Conservation (phyloP, 2,329 filamentous ascomycete species). For the Fusarium paranaense region DNA sequence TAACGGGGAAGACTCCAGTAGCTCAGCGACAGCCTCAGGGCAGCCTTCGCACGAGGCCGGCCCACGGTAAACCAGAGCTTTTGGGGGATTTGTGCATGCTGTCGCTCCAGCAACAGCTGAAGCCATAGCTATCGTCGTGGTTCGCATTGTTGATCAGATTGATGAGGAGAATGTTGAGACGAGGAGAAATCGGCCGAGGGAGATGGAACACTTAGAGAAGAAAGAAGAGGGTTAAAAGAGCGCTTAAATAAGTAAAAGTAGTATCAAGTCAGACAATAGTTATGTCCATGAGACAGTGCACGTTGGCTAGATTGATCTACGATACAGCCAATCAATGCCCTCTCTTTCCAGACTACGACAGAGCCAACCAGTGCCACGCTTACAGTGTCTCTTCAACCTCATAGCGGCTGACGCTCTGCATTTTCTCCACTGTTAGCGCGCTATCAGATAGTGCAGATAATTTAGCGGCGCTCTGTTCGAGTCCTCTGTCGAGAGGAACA, state of each 20-base stretch:
- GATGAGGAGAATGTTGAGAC: neutral
- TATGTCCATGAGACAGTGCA: neutral
- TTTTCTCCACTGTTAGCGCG: neutral
- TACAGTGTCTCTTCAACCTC: neutral
- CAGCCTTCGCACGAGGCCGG: conserved; percentile 30
- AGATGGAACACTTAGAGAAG: neutral
- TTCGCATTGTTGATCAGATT: neutral
- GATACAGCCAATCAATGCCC: neutral
- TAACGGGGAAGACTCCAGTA: conserved; percentile 32
- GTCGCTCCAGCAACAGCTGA: neutral
- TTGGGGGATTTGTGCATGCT: neutral
- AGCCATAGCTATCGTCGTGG: neutral
- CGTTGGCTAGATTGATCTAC: neutral
- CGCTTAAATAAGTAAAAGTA: neutral
- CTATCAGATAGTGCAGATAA: neutral
- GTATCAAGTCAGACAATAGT: neutral
- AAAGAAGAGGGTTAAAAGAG: neutral
- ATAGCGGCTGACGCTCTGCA: neutral
- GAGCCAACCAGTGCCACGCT: neutral
- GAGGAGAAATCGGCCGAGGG: neutral
- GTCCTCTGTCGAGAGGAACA: neutral
- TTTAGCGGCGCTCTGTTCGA: neutral
- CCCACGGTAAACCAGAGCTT: conserved; percentile 40
- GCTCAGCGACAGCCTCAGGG: conserved; percentile 26
- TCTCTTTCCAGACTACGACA: neutral